Conservation (phyloP, 2,329 filamentous ascomycete genomes). For the Penicillium sp. region DNA sequence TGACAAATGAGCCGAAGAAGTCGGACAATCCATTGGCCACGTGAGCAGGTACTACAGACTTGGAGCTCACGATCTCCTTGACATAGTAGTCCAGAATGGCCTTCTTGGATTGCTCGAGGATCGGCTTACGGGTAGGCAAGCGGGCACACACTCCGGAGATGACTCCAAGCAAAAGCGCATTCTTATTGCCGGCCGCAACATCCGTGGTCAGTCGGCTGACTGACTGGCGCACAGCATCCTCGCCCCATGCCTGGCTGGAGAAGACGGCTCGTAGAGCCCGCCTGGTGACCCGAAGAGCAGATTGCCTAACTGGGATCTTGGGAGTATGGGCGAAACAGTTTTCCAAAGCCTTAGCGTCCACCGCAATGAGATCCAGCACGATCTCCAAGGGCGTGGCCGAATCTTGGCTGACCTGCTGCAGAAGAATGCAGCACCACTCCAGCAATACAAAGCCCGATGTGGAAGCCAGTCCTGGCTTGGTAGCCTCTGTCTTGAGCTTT, state of each 20-base stretch:
- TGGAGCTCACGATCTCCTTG: constrained; percentile 81
- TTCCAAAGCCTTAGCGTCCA: constrained; percentile 74
- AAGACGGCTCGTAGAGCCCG: constrained; percentile 77
- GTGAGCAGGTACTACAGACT: constrained; percentile 68
- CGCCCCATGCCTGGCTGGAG: constrained; percentile 57
- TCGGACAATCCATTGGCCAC: constrained; percentile 73
- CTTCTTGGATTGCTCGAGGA: constrained; percentile 67
- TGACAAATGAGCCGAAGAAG: constrained; percentile 78
- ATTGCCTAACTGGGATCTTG: constrained; percentile 67
- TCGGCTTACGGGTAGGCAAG: constrained; percentile 61
- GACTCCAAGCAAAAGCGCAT: constrained; percentile 78
- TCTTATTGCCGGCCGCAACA: constrained; percentile 62
- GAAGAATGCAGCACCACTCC: constrained; percentile 82
- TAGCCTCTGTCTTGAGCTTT: constrained; percentile 69
- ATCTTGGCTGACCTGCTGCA: constrained; percentile 69
- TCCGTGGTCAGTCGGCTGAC: constrained; percentile 71
- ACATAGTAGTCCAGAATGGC: constrained; percentile 80
- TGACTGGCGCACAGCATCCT: constrained; percentile 63
- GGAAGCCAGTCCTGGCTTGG: constrained; percentile 74
- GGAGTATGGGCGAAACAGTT: constrained; percentile 69
- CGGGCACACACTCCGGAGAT: constrained; percentile 84
- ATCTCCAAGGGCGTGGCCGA: constrained; percentile 64
- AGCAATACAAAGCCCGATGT: constrained; percentile 84
- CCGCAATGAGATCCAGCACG: constrained; percentile 62
- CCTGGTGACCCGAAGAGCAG: constrained; percentile 75